Evolutionary conservation across 2,329 filamentous ascomycete genomes (phyloP).

Genomic region (Colletotrichum lentis): DNA sequence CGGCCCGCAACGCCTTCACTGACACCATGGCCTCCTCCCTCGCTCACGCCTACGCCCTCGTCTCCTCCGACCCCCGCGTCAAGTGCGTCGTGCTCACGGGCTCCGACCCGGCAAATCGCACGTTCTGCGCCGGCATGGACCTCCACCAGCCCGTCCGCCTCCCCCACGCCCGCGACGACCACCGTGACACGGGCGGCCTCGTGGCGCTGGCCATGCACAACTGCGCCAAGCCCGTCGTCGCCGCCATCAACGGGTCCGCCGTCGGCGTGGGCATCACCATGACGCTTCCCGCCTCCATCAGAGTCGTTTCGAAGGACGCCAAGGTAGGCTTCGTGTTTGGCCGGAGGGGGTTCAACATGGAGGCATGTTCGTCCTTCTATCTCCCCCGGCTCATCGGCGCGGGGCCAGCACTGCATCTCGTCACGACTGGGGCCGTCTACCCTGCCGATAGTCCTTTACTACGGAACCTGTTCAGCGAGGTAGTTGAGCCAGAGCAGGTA

Average conservation of each 20-base stretch:
- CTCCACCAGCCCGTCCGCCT: slow-evolving; percentile 50
- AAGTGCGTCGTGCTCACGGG: slow-evolving; percentile 64
- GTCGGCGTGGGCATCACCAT: slow-evolving; percentile 70
- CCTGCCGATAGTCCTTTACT: slow-evolving; percentile 59
- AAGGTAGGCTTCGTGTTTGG: slow-evolving; percentile 80
- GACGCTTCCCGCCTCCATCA: slow-evolving; percentile 63
- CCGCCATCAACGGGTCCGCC: slow-evolving; percentile 66
- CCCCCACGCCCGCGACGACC: slow-evolving; percentile 43
- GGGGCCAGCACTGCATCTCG: slow-evolving; percentile 68
- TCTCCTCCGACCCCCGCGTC: slow-evolving; percentile 64
- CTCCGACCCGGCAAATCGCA: slow-evolving; percentile 55
- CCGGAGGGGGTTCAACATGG: slow-evolving; percentile 74
- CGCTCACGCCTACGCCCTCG: slow-evolving; percentile 58
- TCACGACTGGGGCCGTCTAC: slow-evolving; percentile 73
- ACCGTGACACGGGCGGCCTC: slow-evolving; percentile 62
- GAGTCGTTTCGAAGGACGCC: slow-evolving; percentile 63
- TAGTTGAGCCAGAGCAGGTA: slow-evolving; percentile 67
- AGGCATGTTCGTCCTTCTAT: slow-evolving; percentile 76
- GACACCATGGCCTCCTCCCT: slow-evolving; percentile 69
- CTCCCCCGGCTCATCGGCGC: slow-evolving; percentile 74
- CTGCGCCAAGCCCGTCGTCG: slow-evolving; percentile 67
- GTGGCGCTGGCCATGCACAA: slow-evolving; percentile 63
- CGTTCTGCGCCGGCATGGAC: slow-evolving; percentile 69
- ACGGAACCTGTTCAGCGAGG: slow-evolving; percentile 71
- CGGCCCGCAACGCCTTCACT: slow-evolving; percentile 75